Evolutionary conservation across 2,329 filamentous ascomycete species (phyloP).

Genomic region (Diaporthe ilicicola): DNA sequence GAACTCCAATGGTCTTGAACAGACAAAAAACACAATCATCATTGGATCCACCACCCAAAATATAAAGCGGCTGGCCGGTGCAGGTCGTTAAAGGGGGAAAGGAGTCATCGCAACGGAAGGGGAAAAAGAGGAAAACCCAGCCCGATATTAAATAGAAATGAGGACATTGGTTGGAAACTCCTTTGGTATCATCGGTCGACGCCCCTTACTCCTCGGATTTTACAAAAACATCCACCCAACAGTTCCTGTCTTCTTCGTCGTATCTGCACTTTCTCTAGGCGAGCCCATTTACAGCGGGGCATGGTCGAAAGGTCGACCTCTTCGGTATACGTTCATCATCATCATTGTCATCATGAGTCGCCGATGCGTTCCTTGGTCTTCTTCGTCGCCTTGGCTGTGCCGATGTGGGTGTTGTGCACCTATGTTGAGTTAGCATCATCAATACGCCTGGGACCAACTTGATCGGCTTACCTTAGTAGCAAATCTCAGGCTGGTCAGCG

Average conservation of each 20-base stretch:
- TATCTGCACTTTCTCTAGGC: background rate
- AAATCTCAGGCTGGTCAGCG: slow-evolving; percentile 92
- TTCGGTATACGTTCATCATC: slow-evolving; percentile 23
- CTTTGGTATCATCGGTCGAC: slow-evolving; percentile 31
- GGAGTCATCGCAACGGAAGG: slow-evolving; percentile 37
- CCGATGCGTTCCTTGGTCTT: slow-evolving; percentile 57
- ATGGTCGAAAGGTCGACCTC: background rate
- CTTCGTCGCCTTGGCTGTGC: slow-evolving; percentile 81
- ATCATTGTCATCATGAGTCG: slow-evolving; percentile 41
- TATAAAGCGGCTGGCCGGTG: slow-evolving; percentile 8
- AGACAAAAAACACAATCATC: background rate
- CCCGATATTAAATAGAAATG: background rate
- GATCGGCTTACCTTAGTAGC: slow-evolving; percentile 79
- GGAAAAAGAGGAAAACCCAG: background rate
- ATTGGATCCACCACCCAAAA: background rate
- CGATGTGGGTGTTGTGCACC: slow-evolving; percentile 91
- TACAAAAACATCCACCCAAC: slow-evolving; percentile 19
- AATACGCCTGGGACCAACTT: background rate
- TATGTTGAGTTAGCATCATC: slow-evolving; percentile 41
- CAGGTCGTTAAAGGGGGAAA: background rate
- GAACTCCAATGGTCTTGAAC: slow-evolving; percentile 4
- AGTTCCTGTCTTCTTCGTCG: background rate
- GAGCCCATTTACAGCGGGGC: background rate
- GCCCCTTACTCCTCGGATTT: slow-evolving; percentile 23
- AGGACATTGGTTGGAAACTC: background rate